Conservation (phyloP, 2,329 filamentous ascomycete species). For the Chaetothyriales sp. region DNA sequence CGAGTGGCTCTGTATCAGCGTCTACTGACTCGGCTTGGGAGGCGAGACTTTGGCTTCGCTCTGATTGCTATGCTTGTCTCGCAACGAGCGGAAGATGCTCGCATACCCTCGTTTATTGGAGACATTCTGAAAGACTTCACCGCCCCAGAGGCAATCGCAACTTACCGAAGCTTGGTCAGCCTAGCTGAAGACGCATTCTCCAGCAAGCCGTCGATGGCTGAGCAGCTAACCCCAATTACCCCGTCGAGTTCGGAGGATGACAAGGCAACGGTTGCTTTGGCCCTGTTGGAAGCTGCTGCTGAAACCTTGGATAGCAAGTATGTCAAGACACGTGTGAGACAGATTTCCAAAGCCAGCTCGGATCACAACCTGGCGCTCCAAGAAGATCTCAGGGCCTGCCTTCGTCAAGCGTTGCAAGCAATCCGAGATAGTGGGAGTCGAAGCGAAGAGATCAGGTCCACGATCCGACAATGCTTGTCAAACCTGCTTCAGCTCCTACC, state of each 20-base stretch:
- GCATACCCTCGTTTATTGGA: slow-evolving; percentile 57
- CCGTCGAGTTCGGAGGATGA: slow-evolving; percentile 19
- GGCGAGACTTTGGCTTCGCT: slow-evolving; percentile 75
- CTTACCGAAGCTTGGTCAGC: slow-evolving; percentile 60
- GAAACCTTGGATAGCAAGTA: slow-evolving; percentile 8
- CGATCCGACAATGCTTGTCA: slow-evolving; percentile 53
- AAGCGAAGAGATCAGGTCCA: slow-evolving; percentile 19
- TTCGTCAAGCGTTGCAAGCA: slow-evolving; percentile 13
- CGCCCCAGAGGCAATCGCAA: slow-evolving; percentile 57
- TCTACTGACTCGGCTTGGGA: slow-evolving; percentile 68
- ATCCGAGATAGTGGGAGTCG: slow-evolving; percentile 7
- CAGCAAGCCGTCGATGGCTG: slow-evolving; percentile 57
- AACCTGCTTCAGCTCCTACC: slow-evolving; percentile 73
- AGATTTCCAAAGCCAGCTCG: slow-evolving; percentile 4
- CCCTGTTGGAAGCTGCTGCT: slow-evolving; percentile 23
- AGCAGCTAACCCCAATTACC: slow-evolving; percentile 51
- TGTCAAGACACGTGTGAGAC: slow-evolving; percentile 6
- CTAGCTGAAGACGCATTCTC: slow-evolving; percentile 62
- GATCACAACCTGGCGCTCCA: slow-evolving; percentile 5
- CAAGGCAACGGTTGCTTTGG: slow-evolving; percentile 25
- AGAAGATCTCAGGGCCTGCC: slow-evolving; percentile 16
- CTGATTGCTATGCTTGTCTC: slow-evolving; percentile 82
- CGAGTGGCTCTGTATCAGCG: slow-evolving; percentile 70
- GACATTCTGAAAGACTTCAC: slow-evolving; percentile 60
- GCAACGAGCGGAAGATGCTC: slow-evolving; percentile 63